These are phyloP conservation scores for Tremellales sp. DNA, from an alignment of 1,284 basidiomycete genomes.

Conservation along the genomic window DNA sequence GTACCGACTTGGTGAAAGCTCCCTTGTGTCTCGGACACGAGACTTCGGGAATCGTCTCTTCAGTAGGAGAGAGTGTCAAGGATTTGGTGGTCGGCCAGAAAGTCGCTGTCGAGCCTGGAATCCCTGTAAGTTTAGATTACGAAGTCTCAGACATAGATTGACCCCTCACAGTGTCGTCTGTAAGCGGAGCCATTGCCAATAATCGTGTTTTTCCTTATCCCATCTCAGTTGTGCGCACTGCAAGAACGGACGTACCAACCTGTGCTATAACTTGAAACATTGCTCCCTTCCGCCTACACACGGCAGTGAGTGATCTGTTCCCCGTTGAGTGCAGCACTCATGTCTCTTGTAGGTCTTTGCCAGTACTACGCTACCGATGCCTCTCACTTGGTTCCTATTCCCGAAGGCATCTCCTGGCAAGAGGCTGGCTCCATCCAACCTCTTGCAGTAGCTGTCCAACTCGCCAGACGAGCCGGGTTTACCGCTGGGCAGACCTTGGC, in stretches of 20 bases:
- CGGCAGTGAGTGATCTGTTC: no score
- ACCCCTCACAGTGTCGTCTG: no score
- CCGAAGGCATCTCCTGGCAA: constrained; percentile 16
- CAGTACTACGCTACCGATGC: constrained; percentile 15
- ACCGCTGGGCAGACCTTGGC: constrained; percentile 60
- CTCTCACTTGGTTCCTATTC: constrained; percentile 14
- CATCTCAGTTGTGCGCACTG: constrained; percentile 12
- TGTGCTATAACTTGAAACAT: constrained; percentile 12
- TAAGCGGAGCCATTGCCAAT: no score
- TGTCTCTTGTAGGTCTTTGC: constrained; percentile 19
- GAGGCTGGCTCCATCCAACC: constrained; percentile 52
- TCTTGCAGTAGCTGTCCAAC: constrained; percentile 78
- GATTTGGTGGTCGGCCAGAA: constrained; percentile 40
- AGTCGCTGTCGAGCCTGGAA: constrained; percentile 32
- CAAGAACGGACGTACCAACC: constrained; percentile 8
- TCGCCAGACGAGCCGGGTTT: constrained; percentile 19
- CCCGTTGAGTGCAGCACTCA: no score
- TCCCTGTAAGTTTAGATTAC: no score
- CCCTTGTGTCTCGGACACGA: constrained; percentile 33
- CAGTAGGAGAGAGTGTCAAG: constrained; percentile 16
- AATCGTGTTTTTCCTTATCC: no score
- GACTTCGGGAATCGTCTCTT: constrained; percentile 14
- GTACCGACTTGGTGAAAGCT: constrained; percentile 5
- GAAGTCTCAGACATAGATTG: no score
- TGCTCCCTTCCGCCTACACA: constrained; percentile 8